These are phyloP conservation scores for Bremia lactucae DNA, from an alignment of 352 stramenopile species.

Conservation along the genomic window DNA sequence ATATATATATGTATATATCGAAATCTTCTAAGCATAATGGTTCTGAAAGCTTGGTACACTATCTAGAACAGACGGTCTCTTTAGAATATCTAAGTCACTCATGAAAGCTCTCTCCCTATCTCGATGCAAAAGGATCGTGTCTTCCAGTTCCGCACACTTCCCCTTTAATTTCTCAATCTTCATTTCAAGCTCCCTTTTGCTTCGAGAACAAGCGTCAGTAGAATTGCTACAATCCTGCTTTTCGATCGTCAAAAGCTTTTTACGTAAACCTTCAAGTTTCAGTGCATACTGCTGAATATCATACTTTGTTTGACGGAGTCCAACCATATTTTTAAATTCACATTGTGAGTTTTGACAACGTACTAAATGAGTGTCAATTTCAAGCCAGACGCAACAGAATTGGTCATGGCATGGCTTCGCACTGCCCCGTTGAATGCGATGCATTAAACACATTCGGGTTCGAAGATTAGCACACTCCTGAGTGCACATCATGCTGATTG, in stretches of 20 bases:
- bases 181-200: slow-evolving; percentile 3
- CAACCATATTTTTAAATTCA: slow-evolving; percentile 58
- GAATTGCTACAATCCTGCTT: not conserved
- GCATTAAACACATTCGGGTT: slow-evolving; percentile 41
- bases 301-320: slow-evolving; percentile 54
- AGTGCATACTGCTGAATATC: slow-evolving; percentile 33
- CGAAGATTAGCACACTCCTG: slow-evolving; percentile 37
- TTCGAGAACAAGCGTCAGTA: not conserved
- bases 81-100: slow-evolving; percentile 6
- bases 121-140: slow-evolving; percentile 14
- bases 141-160: slow-evolving; percentile 9
- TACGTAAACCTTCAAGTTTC: slow-evolving; percentile 4
- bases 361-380: slow-evolving; percentile 49
- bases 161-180: slow-evolving; percentile 13
- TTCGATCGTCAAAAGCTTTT: slow-evolving; percentile 5
- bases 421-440: slow-evolving; percentile 12
- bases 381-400: slow-evolving; percentile 46
- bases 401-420: slow-evolving; percentile 36
- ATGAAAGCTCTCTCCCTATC: slow-evolving; percentile 14
- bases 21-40: too few relatives aligned
- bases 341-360: slow-evolving; percentile 46
- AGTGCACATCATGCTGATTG: slow-evolving; percentile 27
- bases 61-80: not conserved
- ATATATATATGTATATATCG: too few relatives aligned
- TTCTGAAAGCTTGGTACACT: slow-evolving; percentile 5